Evolutionary conservation across 169 alveolate species (phyloP).

Genomic region (Cryptosporidium felis): DNA sequence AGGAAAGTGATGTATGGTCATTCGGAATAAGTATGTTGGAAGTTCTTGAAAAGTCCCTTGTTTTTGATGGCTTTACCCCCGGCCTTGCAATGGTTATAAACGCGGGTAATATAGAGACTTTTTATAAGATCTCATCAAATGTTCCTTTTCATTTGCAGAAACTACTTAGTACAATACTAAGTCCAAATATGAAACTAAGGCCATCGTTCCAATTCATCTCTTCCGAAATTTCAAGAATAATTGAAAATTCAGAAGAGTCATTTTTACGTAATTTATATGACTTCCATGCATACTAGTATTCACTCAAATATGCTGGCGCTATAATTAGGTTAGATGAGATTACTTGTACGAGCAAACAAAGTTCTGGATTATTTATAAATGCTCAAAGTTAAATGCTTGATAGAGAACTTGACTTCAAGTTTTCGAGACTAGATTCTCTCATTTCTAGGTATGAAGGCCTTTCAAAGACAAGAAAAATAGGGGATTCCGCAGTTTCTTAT

Average conservation of each 20-base stretch:
- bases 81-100: slow-evolving; percentile 53
- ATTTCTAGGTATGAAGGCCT: slow-evolving; percentile 52
- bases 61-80: slow-evolving; percentile 76
- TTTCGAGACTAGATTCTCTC: slow-evolving; percentile 46
- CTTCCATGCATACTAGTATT: slow-evolving; percentile 56
- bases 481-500: slow-evolving; percentile 57
- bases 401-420: slow-evolving; percentile 8
- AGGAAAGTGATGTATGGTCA: slow-evolving; percentile 80
- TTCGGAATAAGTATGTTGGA: slow-evolving; percentile 76
- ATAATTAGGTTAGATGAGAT: too few relatives aligned
- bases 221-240: slow-evolving; percentile 15
- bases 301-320: too few relatives aligned
- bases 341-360: too few relatives aligned
- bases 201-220: slow-evolving; percentile 44
- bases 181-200: slow-evolving; percentile 41
- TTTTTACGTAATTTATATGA: neutral
- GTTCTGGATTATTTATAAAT: too few relatives aligned
- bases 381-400: slow-evolving; percentile 3
- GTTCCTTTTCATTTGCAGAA: slow-evolving; percentile 6
- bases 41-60: slow-evolving; percentile 72
- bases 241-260: slow-evolving; percentile 1
- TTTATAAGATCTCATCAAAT: slow-evolving; percentile 66
- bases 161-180: neutral
- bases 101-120: slow-evolving; percentile 60
- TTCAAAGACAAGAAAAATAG: slow-evolving; percentile 21